phyloP scores from a whole-genome alignment of 208 protist genomes.

The Crithidia bombi region DNA sequence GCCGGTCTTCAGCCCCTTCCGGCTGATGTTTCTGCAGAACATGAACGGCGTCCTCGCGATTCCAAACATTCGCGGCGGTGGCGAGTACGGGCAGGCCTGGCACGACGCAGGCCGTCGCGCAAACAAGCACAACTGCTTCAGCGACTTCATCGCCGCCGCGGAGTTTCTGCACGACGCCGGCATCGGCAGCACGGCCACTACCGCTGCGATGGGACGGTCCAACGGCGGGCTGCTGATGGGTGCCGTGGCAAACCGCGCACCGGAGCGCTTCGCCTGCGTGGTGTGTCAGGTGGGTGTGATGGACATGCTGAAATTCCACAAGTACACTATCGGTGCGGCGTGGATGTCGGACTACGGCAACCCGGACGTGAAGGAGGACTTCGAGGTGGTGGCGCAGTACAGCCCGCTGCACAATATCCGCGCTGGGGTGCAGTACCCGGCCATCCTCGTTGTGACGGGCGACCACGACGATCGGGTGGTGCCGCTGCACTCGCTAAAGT shows the following conservation, averaged over 20 bases:
- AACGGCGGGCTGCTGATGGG: constrained; percentile 96
- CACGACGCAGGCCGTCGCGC: constrained; percentile 84
- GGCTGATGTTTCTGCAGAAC: constrained; percentile 82
- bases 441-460: constrained; percentile 90
- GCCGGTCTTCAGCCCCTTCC: constrained; percentile 74
- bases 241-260: constrained; percentile 88
- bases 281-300: constrained; percentile 93
- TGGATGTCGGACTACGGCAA: constrained; percentile 95
- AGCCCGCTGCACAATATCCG: constrained; percentile 95
- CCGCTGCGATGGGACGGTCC: constrained; percentile 92
- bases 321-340: constrained; percentile 94
- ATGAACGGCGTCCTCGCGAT: constrained; percentile 86
- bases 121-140: constrained; percentile 92
- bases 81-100: constrained; percentile 95
- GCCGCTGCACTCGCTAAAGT: constrained; percentile 96
- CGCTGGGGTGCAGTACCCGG: constrained; percentile 79
- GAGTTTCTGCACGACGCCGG: constrained; percentile 71
- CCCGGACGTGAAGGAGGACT: constrained; percentile 92
- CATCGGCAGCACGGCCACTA: constrained; percentile 80
- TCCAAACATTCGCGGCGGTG: constrained; percentile 95
- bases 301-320: constrained; percentile 96
- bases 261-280: constrained; percentile 81
- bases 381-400: constrained; percentile 91
- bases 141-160: constrained; percentile 82
- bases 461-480: constrained; percentile 97